A percentile compares a stretch with the other conserved stretches of the same genome.
phyloP scores from a whole-genome alignment of 768 basidiomycete species.

The Fomitopsis serialis region DNA sequence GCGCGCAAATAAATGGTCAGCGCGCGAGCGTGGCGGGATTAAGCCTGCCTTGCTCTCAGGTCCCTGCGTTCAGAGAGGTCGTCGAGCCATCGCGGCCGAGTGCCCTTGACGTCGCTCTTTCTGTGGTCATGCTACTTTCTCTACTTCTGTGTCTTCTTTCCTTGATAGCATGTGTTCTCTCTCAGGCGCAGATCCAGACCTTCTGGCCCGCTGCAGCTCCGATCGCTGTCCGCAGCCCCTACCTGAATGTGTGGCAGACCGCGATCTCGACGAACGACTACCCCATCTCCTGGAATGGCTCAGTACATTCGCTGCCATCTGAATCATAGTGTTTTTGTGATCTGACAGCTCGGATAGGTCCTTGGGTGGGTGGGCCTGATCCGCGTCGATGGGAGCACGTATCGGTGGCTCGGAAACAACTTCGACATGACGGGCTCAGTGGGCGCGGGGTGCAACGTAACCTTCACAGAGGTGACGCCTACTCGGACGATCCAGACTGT shows the following conservation, averaged over 20 bases:
- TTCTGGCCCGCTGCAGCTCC: neutral
- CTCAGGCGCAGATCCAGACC: neutral
- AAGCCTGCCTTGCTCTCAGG: no score
- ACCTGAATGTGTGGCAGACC: neutral
- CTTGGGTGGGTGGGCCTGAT: conserved; percentile 1
- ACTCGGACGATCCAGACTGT: conserved; percentile 29
- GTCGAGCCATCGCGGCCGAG: no score
- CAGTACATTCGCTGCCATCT: neutral
- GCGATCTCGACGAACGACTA: neutral
- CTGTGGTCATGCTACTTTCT: neutral
- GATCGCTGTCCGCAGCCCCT: neutral
- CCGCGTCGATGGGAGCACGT: neutral
- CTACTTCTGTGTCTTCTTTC: neutral
- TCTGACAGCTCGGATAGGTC: neutral
- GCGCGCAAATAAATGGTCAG: no score
- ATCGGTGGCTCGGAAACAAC: neutral
- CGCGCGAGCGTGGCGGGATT: no score
- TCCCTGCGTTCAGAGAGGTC: no score
- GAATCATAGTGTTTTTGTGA: neutral
- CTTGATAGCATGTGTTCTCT: neutral
- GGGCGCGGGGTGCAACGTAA: conserved; percentile 5
- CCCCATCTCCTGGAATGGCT: neutral
- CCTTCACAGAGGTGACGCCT: conserved; percentile 24
- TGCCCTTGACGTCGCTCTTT: no score
- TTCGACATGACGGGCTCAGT: neutral